Conservation (phyloP, 805 yeast genomes). For the Ogataea haglerorum region DNA sequence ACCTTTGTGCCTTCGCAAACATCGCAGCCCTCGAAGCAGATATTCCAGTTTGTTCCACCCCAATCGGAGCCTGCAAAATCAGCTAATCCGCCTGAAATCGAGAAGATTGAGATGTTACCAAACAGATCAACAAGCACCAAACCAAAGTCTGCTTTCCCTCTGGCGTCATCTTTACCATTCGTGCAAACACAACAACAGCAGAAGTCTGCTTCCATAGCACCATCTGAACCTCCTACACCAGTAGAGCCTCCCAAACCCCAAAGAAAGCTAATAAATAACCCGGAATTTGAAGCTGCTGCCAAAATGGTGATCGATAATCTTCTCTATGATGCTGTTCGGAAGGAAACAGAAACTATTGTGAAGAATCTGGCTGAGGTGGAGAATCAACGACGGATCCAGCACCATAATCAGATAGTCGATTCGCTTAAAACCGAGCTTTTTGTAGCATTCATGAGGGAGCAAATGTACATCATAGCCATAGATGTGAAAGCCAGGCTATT, state of each 20-base stretch:
- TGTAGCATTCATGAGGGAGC: conserved; percentile 59
- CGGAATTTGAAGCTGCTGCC: conserved; percentile 32
- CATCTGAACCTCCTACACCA: not conserved
- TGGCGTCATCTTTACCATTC: not conserved
- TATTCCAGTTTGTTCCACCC: conserved; percentile 1
- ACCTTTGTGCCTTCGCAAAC: not conserved
- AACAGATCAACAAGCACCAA: not conserved
- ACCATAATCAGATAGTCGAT: conserved; percentile 32
- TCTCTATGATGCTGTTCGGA: conserved; percentile 22
- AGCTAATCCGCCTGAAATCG: not conserved
- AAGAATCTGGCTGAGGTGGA: conserved; percentile 2
- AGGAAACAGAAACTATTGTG: conserved; percentile 24
- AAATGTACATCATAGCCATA: conserved; percentile 40
- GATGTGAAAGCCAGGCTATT: conserved; percentile 45
- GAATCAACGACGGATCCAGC: conserved; percentile 6
- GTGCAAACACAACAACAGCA: not conserved
- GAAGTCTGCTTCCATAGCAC: not conserved
- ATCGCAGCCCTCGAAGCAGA: not conserved
- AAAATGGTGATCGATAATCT: conserved; percentile 24
- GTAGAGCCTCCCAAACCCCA: conserved; percentile 1
- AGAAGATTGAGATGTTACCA: not conserved
- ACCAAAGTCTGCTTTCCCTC: not conserved
- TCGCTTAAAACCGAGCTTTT: conserved; percentile 50
- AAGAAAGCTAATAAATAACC: conserved; percentile 12
- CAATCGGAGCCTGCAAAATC: not conserved